Evolutionary conservation across 1,284 basidiomycete species (phyloP), one percentile per base, ranked within the genome.

Genomic region (Apiotrichum mycotoxinovorans): DNA sequence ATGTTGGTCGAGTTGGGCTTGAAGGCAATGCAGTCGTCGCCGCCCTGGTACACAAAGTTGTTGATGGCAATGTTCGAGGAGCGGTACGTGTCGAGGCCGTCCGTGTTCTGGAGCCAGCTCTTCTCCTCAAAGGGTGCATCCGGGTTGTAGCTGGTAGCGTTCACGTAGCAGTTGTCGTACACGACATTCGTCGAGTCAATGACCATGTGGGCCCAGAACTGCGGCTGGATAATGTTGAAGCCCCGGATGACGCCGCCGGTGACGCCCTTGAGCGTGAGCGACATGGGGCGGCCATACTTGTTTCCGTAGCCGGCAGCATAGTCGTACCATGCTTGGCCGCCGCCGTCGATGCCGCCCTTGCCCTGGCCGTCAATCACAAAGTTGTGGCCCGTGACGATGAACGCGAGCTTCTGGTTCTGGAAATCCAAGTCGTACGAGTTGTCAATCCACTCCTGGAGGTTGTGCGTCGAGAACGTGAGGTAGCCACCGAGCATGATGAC

Each of bases 1-100:
- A 86, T 77, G 61, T 83, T 82, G 17, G 83, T 82, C 40, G 83
- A 83, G 68, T 85, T 85, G 80, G 85, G 58, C 58, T 85, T 86
- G 73, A 85, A 82, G 7, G 84, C 84, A n/a, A 86, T 71, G 62
- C 84, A 85, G 68, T 86, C 85, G 66, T 86, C 85, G 14, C 85
- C 84, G 20, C 69, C 70, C 52, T 72, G 69, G 56, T 69, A 68
- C 11, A 69, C 62, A 50, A 68, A 64, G 53, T 66, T 63, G 35
- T 64, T 59, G 41, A 86, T 71, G 4, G 80, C 76, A 35, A 86
- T 72, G 30, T 79, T 74, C 62, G 83, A 78, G 51, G 81, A 82
- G 41, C 83, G 78, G 68, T 83, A 87, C 0, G 84, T 85, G 66
- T 86, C 79, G 58, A 53, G 50, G 25, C 64, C 64, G 48, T 66